These are phyloP conservation scores for Quercus mongolica DNA, from an alignment of 306 rosid species.

Conservation along the genomic window DNA sequence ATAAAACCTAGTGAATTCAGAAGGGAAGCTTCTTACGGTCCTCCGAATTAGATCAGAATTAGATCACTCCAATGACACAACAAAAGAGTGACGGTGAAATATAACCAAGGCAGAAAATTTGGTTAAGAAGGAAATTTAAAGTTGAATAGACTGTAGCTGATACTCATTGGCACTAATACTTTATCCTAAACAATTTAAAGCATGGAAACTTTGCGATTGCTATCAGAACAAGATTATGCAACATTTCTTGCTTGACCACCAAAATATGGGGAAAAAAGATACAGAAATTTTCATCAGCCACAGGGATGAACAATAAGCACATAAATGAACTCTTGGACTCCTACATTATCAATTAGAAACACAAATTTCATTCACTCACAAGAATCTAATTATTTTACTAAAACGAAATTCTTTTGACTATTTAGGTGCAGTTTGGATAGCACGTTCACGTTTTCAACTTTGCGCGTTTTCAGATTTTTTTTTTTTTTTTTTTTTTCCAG, in stretches of 20 bases:
- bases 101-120: neutral
- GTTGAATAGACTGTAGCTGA: neutral
- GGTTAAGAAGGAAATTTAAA: neutral
- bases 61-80: too few relatives aligned
- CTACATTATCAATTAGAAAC: neutral
- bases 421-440: too few relatives aligned
- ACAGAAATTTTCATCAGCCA: neutral
- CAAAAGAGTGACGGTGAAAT: too few relatives aligned
- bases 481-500: too few relatives aligned
- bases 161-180: neutral
- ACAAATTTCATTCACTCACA: neutral
- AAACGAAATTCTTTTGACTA: neutral
- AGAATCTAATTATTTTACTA: neutral
- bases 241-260: neutral
- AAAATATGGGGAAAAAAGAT: neutral
- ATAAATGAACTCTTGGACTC: neutral
- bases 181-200: neutral
- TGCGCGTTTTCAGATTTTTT: too few relatives aligned
- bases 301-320: neutral
- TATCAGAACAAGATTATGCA: neutral
- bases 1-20: neutral
- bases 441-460: too few relatives aligned
- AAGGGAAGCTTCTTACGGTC: neutral
- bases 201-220: neutral
- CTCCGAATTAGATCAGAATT: neutral